Conservation (phyloP, 768 basidiomycete species). For the Ephemerocybe angulata region DNA sequence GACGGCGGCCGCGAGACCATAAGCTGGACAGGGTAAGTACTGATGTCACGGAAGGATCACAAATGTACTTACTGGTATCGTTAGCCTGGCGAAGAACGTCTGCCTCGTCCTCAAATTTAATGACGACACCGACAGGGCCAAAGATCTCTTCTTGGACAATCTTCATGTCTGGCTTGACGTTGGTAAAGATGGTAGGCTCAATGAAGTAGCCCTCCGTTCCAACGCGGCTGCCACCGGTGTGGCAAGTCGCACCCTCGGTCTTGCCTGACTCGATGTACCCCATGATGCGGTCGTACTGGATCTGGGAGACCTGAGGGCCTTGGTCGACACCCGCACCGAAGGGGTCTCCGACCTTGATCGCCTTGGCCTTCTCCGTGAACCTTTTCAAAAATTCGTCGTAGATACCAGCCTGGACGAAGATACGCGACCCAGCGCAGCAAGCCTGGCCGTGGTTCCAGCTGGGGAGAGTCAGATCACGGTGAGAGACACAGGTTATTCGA, state of each 20-base stretch:
- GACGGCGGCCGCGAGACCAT: conserved; percentile 85
- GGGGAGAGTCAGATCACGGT: background rate
- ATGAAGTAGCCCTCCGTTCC: conserved; percentile 69
- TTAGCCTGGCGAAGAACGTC: conserved; percentile 77
- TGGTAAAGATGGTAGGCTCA: conserved; percentile 65
- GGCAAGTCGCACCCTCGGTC: conserved; percentile 61
- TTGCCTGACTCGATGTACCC: conserved; percentile 73
- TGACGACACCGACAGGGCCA: conserved; percentile 69
- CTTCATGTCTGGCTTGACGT: conserved; percentile 59
- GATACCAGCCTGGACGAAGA: conserved; percentile 76
- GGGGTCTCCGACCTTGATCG: conserved; percentile 67
- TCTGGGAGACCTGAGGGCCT: conserved; percentile 76
- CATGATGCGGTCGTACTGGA: conserved; percentile 71
- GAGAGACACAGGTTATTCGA: conserved; percentile 7
- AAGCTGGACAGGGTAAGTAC: conserved; percentile 27
- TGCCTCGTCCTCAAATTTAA: conserved; percentile 57
- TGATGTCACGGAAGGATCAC: background rate
- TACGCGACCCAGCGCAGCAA: conserved; percentile 82
- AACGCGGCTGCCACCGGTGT: conserved; percentile 54
- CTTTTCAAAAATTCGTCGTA: conserved; percentile 73
- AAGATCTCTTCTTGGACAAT: conserved; percentile 72
- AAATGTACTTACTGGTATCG: conserved; percentile 46
- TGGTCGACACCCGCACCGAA: conserved; percentile 59
- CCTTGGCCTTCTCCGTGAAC: conserved; percentile 53
- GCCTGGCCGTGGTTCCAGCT: conserved; percentile 71